These are phyloP conservation scores for Blumeriella jaapii DNA, from an alignment of 2,329 filamentous ascomycete species.

Conservation along the genomic window DNA sequence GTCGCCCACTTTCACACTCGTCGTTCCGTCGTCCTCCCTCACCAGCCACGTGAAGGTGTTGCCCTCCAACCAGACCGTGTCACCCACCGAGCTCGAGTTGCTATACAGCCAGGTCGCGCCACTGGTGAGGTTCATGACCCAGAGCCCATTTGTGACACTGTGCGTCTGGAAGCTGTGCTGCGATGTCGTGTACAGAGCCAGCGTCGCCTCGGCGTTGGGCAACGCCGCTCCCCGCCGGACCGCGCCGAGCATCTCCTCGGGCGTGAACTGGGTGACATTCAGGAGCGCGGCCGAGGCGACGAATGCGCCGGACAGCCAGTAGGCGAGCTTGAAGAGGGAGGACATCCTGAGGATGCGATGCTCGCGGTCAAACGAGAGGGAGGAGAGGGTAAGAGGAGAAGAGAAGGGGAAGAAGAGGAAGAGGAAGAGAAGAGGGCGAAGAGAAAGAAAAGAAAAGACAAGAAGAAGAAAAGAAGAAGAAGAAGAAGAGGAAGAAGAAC, in stretches of 20 bases:
- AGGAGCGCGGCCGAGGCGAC: constrained; percentile 40
- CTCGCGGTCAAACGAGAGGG: background rate
- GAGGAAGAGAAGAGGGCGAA: constrained; percentile 5
- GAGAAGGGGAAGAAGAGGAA: background rate
- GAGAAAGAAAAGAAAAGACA: background rate
- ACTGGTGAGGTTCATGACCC: constrained; percentile 50
- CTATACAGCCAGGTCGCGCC: constrained; percentile 14
- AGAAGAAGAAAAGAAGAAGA: constrained; percentile 4
- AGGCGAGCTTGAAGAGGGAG: background rate
- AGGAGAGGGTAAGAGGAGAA: background rate
- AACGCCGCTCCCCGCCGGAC: constrained; percentile 57
- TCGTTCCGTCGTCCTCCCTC: constrained; percentile 19
- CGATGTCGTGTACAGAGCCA: constrained; percentile 56
- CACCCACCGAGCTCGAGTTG: constrained; percentile 18
- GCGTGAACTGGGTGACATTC: constrained; percentile 41
- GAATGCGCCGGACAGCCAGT: background rate
- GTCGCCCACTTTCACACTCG: constrained; percentile 18
- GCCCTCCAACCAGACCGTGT: constrained; percentile 19
- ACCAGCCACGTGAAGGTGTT: constrained; percentile 17
- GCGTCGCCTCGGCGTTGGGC: constrained; percentile 55
- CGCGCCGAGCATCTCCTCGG: constrained; percentile 63
- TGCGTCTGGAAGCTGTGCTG: constrained; percentile 70
- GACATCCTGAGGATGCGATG: background rate
- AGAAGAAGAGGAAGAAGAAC: no score
- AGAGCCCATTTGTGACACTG: constrained; percentile 51